Base-by-base conservation (phyloP, 306 rosid genomes). In the Prunus padus region DNA sequence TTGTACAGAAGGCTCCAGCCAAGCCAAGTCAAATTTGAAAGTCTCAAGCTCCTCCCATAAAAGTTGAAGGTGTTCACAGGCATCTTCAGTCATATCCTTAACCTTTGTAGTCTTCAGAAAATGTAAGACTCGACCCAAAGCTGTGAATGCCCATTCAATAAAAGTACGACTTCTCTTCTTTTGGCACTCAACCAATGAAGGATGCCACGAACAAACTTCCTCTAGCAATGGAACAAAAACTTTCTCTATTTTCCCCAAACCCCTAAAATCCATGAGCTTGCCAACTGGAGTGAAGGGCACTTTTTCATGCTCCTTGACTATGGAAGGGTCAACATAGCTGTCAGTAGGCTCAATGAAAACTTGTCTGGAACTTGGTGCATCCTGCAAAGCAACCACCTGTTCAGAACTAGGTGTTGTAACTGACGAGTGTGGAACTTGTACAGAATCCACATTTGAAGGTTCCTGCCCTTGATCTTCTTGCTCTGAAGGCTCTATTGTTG, bases 11-110 rank as follows among this genome's bases (percentile, higher is more conserved):
- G 67, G 67, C 26, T 55, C 26, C 61, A 55, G 13, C 61, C 61
- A 55, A 8, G 28, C 61, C 11, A 55, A 61, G n/a, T 31, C 46
- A 63, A 63, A 63, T 18, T 31, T 63, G 67, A 63, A 63, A 11
- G 46, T 63, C 46, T 63, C 67, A 11, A 63, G 46, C 46, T 63
- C 67, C 23, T 63, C 67, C 67, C 67, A 63, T 3, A 63, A 63
- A 1, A 63, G 0, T 63, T 63, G 67, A 31, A 63, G 67, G 4
- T n/a, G n/a, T 11, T 63, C 8, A 63, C 20, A 31, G 2, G 23
- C 14, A 30, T 63, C 67, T 31, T 65, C 16, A 3, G 12, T 65
- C 28, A 65, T 3, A 19, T 65, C 69, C 50, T 65, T 19, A 22
- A 65, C 49, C 69, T 37, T 65, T 8, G 8, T 19, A 3, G 69